Evolutionary conservation across 495 filamentous ascomycete species (phyloP).

Genomic region (Thozetella sp.): DNA sequence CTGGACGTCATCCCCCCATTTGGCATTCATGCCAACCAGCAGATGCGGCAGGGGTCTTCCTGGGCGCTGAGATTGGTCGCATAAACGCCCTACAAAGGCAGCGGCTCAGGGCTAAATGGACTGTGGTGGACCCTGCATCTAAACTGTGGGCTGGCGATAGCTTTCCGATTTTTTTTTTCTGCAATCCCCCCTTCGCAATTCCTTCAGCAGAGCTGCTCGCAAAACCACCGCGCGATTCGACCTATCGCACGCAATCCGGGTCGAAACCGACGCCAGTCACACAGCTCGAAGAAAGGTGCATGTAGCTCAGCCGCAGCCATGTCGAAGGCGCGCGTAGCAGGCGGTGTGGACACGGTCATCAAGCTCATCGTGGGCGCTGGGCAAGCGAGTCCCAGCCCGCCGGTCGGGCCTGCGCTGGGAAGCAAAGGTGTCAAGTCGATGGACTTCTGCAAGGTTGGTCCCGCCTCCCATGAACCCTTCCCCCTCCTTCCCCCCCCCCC

Average conservation of each 20-base stretch:
- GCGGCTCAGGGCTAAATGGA: neutral
- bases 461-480: neutral
- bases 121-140: neutral
- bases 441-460: slow-evolving; percentile 96
- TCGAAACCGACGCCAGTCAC: neutral
- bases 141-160: neutral
- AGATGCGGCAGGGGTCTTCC: slow-evolving; percentile 10
- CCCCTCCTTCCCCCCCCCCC: neutral
- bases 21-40: neutral
- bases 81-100: neutral
- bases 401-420: slow-evolving; percentile 94
- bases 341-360: slow-evolving; percentile 74
- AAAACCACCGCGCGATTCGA: neutral
- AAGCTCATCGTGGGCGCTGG: slow-evolving; percentile 98
- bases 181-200: too few relatives aligned
- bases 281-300: neutral
- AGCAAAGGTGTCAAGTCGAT: slow-evolving; percentile 99
- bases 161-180: neutral
- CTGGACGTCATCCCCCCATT: slow-evolving; percentile 15
- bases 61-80: neutral
- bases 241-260: neutral
- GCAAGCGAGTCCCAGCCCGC: slow-evolving; percentile 95
- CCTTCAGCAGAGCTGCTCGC: neutral
- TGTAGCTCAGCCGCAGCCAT: slow-evolving; percentile 47
- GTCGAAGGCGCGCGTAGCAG: slow-evolving; percentile 71